Percentiles rank a stretch among this genome's conserved stretches.
phyloP scores from a whole-genome alignment of 768 basidiomycete genomes.

The Piloderma croceum region DNA sequence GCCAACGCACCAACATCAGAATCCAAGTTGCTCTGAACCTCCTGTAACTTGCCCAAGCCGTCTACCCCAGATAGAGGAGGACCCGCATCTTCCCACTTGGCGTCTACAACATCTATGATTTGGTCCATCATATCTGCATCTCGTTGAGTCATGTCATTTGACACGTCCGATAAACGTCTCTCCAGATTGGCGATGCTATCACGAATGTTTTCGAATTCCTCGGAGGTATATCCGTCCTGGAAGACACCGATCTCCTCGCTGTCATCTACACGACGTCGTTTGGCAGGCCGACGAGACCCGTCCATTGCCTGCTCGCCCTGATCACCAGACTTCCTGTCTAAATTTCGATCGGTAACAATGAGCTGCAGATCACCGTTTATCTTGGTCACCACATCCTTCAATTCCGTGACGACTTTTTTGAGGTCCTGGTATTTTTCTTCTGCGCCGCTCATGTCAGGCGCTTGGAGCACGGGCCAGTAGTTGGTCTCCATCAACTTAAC shows the following conservation, averaged over 20 bases:
- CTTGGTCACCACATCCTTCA: constrained; percentile 18
- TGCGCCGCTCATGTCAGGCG: constrained; percentile 16
- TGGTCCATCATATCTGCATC: constrained; percentile 14
- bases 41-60: too few species aligned
- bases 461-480: constrained; percentile 25
- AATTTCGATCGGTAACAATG: background rate
- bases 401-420: constrained; percentile 14
- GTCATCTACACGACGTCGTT: constrained; percentile 25
- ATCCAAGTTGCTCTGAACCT: too few species aligned
- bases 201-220: constrained; percentile 13
- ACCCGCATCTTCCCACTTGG: too few species aligned
- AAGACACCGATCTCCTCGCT: background rate
- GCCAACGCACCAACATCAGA: constrained; percentile 18
- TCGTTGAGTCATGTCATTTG: constrained; percentile 19
- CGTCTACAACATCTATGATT: constrained; percentile 5
- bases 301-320: constrained; percentile 8
- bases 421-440: constrained; percentile 16
- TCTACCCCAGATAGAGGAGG: too few species aligned
- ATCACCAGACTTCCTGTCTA: too few species aligned
- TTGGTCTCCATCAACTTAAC: constrained; percentile 17
- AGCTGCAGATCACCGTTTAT: constrained; percentile 16
- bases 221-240: constrained; percentile 2
- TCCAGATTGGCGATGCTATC: constrained; percentile 16
- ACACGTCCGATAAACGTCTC: constrained; percentile 12
- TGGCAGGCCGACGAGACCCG: constrained; percentile 18